Percentiles rank a stretch among this genome's conserved stretches.
phyloP scores from a whole-genome alignment of 495 filamentous ascomycete species.

The Cenococcum geophilum region DNA sequence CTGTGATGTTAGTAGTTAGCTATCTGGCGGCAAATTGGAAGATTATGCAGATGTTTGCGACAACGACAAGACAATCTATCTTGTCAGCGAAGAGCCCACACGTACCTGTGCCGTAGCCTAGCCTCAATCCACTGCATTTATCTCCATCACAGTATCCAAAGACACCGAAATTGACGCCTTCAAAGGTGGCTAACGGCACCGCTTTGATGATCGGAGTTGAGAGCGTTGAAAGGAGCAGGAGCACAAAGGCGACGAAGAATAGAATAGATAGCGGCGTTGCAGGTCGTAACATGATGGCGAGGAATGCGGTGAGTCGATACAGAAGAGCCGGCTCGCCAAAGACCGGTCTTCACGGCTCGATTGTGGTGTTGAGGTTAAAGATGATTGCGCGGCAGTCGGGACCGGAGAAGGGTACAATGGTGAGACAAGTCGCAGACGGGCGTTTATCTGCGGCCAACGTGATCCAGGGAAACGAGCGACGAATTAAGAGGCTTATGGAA shows the following conservation, averaged over 20 bases:
- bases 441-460: not conserved
- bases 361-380: constrained; percentile 6
- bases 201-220: constrained; percentile 86
- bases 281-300: constrained; percentile 64
- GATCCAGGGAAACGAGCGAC: constrained; percentile 11
- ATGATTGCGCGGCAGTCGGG: constrained; percentile 7
- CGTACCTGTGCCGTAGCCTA: constrained; percentile 82
- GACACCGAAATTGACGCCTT: constrained; percentile 79
- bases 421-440: constrained; percentile 25
- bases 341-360: constrained; percentile 21
- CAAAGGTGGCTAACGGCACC: constrained; percentile 73
- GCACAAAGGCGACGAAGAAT: constrained; percentile 75
- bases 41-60: not conserved
- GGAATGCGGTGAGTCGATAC: constrained; percentile 12
- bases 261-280: constrained; percentile 87
- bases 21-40: not conserved
- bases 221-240: constrained; percentile 79
- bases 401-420: constrained; percentile 10
- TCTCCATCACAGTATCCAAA: constrained; percentile 75
- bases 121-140: constrained; percentile 62
- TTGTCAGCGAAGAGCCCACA: too few relatives aligned
- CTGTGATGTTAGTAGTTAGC: constrained; percentile 22
- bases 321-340: constrained; percentile 24
- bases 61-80: not conserved
- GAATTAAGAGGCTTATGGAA: constrained; percentile 4